Conservation (phyloP, 192 early-diverging fungal genomes). For the Podila minutissima region DNA sequence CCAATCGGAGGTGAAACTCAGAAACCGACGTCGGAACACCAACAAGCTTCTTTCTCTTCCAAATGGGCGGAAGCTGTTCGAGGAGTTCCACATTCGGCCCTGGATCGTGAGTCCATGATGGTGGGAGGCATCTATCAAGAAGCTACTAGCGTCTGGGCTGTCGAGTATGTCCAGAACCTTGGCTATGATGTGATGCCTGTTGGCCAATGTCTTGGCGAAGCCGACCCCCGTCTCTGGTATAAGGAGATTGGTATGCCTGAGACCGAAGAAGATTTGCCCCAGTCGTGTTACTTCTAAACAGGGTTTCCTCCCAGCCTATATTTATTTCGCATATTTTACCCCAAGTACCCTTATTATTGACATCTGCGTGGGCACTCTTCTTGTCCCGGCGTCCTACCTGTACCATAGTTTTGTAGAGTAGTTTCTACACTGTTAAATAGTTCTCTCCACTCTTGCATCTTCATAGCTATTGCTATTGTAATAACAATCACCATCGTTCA, state of each 20-base stretch:
- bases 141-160: slow-evolving; percentile 36
- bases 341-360: neutral
- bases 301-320: neutral
- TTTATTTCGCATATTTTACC: neutral
- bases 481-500: too few relatives aligned
- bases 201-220: slow-evolving; percentile 36
- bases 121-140: slow-evolving; percentile 49
- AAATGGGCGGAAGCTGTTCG: slow-evolving; percentile 48
- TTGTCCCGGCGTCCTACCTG: too few relatives aligned
- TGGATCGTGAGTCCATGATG: slow-evolving; percentile 35
- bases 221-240: slow-evolving; percentile 46
- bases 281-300: slow-evolving; percentile 13
- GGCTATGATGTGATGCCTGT: slow-evolving; percentile 32
- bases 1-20: neutral
- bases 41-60: slow-evolving; percentile 15
- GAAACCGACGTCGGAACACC: neutral
- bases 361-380: too few relatives aligned
- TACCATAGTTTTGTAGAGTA: too few relatives aligned
- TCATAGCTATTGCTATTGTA: too few relatives aligned
- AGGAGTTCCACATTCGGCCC: slow-evolving; percentile 18
- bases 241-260: slow-evolving; percentile 36
- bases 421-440: too few relatives aligned
- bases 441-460: too few relatives aligned
- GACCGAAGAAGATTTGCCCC: slow-evolving; percentile 8
- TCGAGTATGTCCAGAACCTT: slow-evolving; percentile 42